Conservation (phyloP, 2,329 filamentous ascomycete species). For the Trichophyton simii region DNA sequence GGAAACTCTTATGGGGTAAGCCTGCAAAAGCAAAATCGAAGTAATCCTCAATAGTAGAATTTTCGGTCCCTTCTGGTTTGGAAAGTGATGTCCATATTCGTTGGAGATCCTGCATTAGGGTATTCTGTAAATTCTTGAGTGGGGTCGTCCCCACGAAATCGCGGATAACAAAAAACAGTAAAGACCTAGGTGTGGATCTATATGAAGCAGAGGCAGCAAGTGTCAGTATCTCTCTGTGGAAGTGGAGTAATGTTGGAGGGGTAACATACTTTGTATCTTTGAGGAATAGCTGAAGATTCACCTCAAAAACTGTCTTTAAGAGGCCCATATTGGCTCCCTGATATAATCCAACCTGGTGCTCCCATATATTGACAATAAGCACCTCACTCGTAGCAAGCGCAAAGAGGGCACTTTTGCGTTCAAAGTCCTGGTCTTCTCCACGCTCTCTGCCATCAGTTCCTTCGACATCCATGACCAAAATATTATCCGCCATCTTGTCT, state of each 20-base stretch:
- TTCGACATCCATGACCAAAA: slow-evolving; percentile 98
- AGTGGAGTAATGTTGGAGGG: neutral
- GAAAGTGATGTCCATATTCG: slow-evolving; percentile 89
- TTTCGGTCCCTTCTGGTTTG: slow-evolving; percentile 79
- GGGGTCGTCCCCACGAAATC: slow-evolving; percentile 91
- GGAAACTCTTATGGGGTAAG: slow-evolving; percentile 89
- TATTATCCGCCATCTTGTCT: slow-evolving; percentile 80
- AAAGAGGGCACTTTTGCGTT: slow-evolving; percentile 94
- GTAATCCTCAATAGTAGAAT: slow-evolving; percentile 85
- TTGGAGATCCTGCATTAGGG: slow-evolving; percentile 75
- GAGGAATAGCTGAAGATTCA: slow-evolving; percentile 91
- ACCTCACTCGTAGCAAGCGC: slow-evolving; percentile 96
- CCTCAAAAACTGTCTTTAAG: slow-evolving; percentile 96
- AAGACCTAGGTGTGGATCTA: slow-evolving; percentile 73
- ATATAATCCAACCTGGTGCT: slow-evolving; percentile 95
- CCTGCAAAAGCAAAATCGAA: slow-evolving; percentile 97
- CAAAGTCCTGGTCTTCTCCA: slow-evolving; percentile 97
- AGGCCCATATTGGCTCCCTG: slow-evolving; percentile 98
- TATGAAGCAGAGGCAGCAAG: neutral
- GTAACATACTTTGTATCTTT: slow-evolving; percentile 74
- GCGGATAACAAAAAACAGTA: slow-evolving; percentile 97
- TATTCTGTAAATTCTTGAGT: slow-evolving; percentile 77
- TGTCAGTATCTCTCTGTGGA: neutral
- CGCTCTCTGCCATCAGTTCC: slow-evolving; percentile 92
- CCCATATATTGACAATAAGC: slow-evolving; percentile 97